Percentiles rank a stretch among this genome's conserved stretches.
phyloP scores from a whole-genome alignment of 192 early-diverging fungal species.

The Obelidium mucronatum region DNA sequence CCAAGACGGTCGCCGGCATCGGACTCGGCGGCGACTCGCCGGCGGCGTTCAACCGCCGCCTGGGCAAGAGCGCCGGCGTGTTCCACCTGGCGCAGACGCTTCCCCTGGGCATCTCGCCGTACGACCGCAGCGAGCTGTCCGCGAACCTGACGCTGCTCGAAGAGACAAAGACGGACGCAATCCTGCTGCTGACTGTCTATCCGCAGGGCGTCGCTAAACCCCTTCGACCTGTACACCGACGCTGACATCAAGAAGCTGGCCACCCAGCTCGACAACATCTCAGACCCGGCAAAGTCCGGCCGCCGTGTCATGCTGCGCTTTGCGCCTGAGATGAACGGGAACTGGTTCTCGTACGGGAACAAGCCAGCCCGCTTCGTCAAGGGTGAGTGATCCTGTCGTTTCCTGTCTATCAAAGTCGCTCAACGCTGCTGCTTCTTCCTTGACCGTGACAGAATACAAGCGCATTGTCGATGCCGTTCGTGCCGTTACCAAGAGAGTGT shows the following conservation, averaged over 20 bases:
- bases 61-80: constrained; percentile 42
- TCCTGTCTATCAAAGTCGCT: not conserved
- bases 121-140: constrained; percentile 13
- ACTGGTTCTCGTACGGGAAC: constrained; percentile 11
- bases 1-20: not conserved
- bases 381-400: too few species aligned
- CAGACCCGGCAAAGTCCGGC: constrained; percentile 28
- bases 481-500: constrained; percentile 26
- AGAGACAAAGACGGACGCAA: constrained; percentile 29
- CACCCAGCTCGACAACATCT: constrained; percentile 41
- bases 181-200: constrained; percentile 40
- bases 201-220: not conserved
- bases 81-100: constrained; percentile 49
- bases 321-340: constrained; percentile 42
- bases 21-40: constrained; percentile 41
- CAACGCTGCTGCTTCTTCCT: not conserved
- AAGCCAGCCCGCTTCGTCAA: constrained; percentile 11
- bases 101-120: constrained; percentile 30
- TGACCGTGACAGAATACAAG: constrained; percentile 3
- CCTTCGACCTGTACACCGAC: constrained; percentile 27
- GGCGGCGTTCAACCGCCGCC: constrained; percentile 41
- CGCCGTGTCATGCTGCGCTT: constrained; percentile 49
- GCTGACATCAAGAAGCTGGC: constrained; percentile 23
- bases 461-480: constrained; percentile 7
- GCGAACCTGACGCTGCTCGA: constrained; percentile 29